Evolutionary conservation across 768 basidiomycete genomes (phyloP).

Genomic region (Lactarius tabidus): DNA sequence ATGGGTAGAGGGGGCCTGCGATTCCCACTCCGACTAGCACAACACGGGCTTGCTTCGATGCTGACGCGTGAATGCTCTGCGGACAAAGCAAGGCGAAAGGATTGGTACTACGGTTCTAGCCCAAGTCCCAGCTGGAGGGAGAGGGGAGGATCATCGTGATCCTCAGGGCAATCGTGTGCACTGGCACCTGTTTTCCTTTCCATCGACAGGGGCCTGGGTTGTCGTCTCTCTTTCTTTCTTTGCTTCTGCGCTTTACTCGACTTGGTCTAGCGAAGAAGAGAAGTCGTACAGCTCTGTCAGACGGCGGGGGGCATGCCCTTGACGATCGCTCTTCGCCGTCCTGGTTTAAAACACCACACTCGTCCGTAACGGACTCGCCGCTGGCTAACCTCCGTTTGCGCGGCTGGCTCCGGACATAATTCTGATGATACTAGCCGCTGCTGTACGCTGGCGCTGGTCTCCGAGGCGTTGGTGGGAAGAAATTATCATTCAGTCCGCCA

Average conservation of each 20-base stretch:
- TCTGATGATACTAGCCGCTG: neutral
- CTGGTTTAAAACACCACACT: slow-evolving; percentile 1
- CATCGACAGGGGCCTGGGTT: neutral
- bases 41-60: slow-evolving; percentile 14
- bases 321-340: neutral
- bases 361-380: slow-evolving; percentile 23
- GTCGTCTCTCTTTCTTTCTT: neutral
- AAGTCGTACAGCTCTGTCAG: neutral
- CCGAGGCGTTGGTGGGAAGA: slow-evolving; percentile 1
- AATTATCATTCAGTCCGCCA: neutral
- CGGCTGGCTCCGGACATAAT: neutral
- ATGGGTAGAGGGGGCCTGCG: neutral
- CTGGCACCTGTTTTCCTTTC: neutral
- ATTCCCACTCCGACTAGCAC: neutral
- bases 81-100: neutral
- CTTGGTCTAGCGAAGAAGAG: neutral
- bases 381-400: neutral
- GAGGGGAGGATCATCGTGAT: slow-evolving; percentile 37
- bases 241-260: neutral
- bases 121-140: slow-evolving; percentile 29
- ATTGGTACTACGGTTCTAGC: neutral
- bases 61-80: slow-evolving; percentile 1
- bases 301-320: neutral
- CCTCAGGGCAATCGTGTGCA: slow-evolving; percentile 1
- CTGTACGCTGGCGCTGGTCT: neutral